Evolutionary conservation across 768 basidiomycete genomes (phyloP), one percentile per base, ranked within the genome.

Genomic region (Trametes punicea): DNA sequence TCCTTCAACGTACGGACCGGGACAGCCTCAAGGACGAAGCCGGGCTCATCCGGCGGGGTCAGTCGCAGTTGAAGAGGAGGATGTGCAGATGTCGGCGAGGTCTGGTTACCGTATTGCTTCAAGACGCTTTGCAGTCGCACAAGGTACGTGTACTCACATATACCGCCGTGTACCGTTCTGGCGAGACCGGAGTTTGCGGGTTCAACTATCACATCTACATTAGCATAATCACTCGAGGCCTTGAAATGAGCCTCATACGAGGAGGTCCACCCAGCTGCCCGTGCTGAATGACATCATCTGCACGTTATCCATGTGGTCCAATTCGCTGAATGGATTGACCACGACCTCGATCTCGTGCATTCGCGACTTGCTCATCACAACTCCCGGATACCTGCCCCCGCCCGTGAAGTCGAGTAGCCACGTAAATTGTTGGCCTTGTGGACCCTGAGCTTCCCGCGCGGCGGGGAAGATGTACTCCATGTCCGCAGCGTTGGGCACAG

Each of bases 321-420:
- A 71, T 2, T 75, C 78, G 36, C 81, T 74, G 58, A 85, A 67
- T 34, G 79, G 78, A 65, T 85, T 80, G 38, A 87, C 74, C 3
- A 86, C 74, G 8, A 78, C 70, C 61, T 88, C 88, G 50, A 92
- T 85, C 38, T 86, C 87, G 54, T 80, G 78, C 81, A 91, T 81
- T 44, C 86, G 78, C 18, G 79, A 78, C 69, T 90, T 88, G 59
- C 81, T 85, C 75, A 90, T 80, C 13, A 90, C 81, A 40, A 91
- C 67, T 20, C 90, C 89, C 2, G 71, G 70, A 39, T 64, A 67
- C 30, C 64, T 64, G 44, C 77, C 71, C 0, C 80, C 80, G 20
- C 76, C 75, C 1, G 87, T 88, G 63, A 92, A 90, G 65, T 90
- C 87, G 21, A 92, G 77, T 11, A 84, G 73, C 87, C 90, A 91